These are phyloP conservation scores for Ustilago curta DNA, from an alignment of 1,284 basidiomycete species.

Conservation along the genomic window DNA sequence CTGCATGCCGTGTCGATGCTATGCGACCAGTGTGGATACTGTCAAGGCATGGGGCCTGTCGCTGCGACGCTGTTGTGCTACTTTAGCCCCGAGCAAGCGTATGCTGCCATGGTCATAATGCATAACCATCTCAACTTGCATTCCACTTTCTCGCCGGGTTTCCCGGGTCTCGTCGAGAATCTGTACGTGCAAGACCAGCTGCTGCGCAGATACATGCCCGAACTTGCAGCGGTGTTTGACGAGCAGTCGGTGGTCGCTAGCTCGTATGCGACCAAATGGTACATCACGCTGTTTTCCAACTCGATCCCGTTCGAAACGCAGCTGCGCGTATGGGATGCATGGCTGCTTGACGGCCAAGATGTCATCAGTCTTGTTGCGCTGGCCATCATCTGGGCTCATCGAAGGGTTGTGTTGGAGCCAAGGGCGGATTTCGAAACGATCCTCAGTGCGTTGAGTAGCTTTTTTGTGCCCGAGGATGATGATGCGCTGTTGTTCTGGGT, in stretches of 20 bases:
- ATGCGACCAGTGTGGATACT: constrained; percentile 91
- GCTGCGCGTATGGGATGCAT: constrained; percentile 92
- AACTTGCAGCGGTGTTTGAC: constrained; percentile 81
- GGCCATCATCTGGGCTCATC: constrained; percentile 88
- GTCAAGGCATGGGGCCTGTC: constrained; percentile 98
- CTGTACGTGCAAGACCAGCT: constrained; percentile 94
- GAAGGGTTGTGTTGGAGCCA: constrained; percentile 23
- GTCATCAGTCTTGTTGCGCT: constrained; percentile 85
- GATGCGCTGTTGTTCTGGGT: constrained; percentile 64
- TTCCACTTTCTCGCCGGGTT: constrained; percentile 89
- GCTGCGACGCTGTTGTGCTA: constrained; percentile 95
- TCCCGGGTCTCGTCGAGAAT: constrained; percentile 91
- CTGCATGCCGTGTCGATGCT: constrained; percentile 89
- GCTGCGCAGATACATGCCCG: constrained; percentile 85
- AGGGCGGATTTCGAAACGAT: constrained; percentile 54
- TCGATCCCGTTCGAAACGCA: constrained; percentile 96
- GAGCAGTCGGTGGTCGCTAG: constrained; percentile 87
- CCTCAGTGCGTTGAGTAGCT: constrained; percentile 53
- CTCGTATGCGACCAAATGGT: constrained; percentile 98
- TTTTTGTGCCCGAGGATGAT: constrained; percentile 62
- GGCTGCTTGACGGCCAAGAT: constrained; percentile 89
- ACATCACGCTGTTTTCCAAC: constrained; percentile 91
- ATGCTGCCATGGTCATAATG: constrained; percentile 82
- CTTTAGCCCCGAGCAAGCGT: constrained; percentile 77
- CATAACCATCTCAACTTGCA: constrained; percentile 84